Evolutionary conservation across 78 protist genomes (phyloP).

Genomic region (Salpingoeca rosetta): DNA sequence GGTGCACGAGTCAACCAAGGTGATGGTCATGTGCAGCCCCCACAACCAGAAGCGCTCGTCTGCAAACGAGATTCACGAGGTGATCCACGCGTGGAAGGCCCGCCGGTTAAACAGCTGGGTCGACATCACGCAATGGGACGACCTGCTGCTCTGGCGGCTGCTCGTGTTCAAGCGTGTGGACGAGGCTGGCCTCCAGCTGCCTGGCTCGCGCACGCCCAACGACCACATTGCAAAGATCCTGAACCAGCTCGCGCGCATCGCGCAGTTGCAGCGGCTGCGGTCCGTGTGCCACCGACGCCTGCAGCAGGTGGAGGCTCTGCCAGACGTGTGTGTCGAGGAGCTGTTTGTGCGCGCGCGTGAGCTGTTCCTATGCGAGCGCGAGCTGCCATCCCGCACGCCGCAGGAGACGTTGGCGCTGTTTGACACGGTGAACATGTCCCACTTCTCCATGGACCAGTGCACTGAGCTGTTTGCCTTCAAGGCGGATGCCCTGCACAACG

Average conservation of each 20-base stretch:
- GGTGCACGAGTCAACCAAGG: slow-evolving; percentile 39
- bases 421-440: background rate
- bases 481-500: background rate
- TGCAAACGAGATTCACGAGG: slow-evolving; percentile 25
- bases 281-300: slow-evolving; percentile 40
- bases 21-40: background rate
- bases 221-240: slow-evolving; percentile 40
- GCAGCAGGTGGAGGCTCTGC: slow-evolving; percentile 31
- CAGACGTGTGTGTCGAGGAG: slow-evolving; percentile 41
- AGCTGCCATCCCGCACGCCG: background rate
- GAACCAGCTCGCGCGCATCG: slow-evolving; percentile 46
- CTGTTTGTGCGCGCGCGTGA: slow-evolving; percentile 49
- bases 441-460: background rate
- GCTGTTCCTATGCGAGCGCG: slow-evolving; percentile 37
- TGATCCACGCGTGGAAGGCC: slow-evolving; percentile 57
- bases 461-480: background rate
- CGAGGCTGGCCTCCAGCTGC: background rate
- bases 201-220: background rate
- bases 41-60: background rate
- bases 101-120: slow-evolving; percentile 51
- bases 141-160: slow-evolving; percentile 21
- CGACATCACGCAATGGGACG: slow-evolving; percentile 44
- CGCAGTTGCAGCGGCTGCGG: slow-evolving; percentile 44
- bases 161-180: background rate
- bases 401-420: background rate